These are phyloP conservation scores for Debaryomyces hansenii DNA, from an alignment of 805 yeast genomes.

Conservation along the genomic window DNA sequence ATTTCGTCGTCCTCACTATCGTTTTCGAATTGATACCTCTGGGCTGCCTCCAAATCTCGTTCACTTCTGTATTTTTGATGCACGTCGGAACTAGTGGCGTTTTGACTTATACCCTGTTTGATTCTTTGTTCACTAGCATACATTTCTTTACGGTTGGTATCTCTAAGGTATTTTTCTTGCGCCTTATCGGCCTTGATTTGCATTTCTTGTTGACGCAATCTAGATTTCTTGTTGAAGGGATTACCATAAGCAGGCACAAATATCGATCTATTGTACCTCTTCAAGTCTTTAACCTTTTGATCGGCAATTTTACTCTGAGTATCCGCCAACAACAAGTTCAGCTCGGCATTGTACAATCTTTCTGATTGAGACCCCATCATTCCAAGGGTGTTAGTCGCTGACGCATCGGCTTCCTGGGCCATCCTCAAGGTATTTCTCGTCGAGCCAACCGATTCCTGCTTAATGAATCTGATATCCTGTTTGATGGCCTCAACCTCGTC, in stretches of 20 bases:
- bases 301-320: constrained; percentile 82
- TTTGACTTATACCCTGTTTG: constrained; percentile 54
- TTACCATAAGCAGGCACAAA: constrained; percentile 74
- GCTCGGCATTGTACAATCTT: constrained; percentile 76
- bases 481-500: constrained; percentile 87
- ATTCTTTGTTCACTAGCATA: constrained; percentile 69
- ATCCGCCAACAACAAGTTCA: constrained; percentile 70
- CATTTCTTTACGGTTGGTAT: constrained; percentile 57
- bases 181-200: constrained; percentile 60
- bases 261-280: constrained; percentile 75
- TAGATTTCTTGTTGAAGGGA: constrained; percentile 83
- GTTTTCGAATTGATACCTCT: constrained; percentile 77
- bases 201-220: constrained; percentile 73
- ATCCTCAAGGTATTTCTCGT: constrained; percentile 75
- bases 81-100: constrained; percentile 36
- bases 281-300: constrained; percentile 76
- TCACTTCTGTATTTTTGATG: constrained; percentile 53
- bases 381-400: constrained; percentile 72
- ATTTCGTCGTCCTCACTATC: constrained; percentile 92
- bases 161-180: constrained; percentile 61
- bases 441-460: constrained; percentile 82
- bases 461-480: constrained; percentile 77
- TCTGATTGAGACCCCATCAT: constrained; percentile 94
- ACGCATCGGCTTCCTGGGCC: constrained; percentile 50
- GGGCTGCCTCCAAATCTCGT: constrained; percentile 55